Evolutionary conservation across 495 filamentous ascomycete genomes (phyloP).

Genomic region (Beverwykella pulmonaria): DNA sequence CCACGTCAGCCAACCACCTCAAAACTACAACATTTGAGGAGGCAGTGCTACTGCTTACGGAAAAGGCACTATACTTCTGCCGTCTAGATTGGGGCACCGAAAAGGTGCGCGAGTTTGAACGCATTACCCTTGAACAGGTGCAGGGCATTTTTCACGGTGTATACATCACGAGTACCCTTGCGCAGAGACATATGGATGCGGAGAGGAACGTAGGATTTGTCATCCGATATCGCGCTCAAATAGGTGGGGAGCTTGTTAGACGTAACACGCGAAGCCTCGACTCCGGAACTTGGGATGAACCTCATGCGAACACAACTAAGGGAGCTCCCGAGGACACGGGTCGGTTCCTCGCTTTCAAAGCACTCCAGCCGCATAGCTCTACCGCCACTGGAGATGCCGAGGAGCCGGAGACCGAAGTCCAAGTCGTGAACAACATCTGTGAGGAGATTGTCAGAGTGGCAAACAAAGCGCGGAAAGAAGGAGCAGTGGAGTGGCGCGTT

Average conservation of each 20-base stretch:
- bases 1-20: conserved; percentile 65
- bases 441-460: conserved; percentile 56
- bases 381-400: conserved; percentile 44
- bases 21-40: conserved; percentile 77
- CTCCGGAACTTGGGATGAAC: conserved; percentile 51
- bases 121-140: conserved; percentile 76
- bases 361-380: conserved; percentile 58
- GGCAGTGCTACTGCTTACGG: conserved; percentile 80
- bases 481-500: background rate
- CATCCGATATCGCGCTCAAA: conserved; percentile 70
- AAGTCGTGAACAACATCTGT: conserved; percentile 72
- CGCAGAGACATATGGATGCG: conserved; percentile 72
- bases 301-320: conserved; percentile 16
- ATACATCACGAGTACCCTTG: conserved; percentile 86
- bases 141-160: conserved; percentile 72
- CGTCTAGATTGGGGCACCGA: conserved; percentile 91
- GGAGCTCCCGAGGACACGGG: conserved; percentile 21
- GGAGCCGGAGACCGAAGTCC: conserved; percentile 61
- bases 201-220: conserved; percentile 80
- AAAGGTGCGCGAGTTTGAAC: conserved; percentile 86
- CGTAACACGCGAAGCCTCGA: conserved; percentile 84
- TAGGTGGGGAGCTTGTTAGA: conserved; percentile 63
- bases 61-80: conserved; percentile 80
- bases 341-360: conserved; percentile 66
- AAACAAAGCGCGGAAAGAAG: conserved; percentile 29